Base-by-base conservation (phyloP, 2,329 filamentous ascomycete species). In the Colletotrichum tanaceti region DNA sequence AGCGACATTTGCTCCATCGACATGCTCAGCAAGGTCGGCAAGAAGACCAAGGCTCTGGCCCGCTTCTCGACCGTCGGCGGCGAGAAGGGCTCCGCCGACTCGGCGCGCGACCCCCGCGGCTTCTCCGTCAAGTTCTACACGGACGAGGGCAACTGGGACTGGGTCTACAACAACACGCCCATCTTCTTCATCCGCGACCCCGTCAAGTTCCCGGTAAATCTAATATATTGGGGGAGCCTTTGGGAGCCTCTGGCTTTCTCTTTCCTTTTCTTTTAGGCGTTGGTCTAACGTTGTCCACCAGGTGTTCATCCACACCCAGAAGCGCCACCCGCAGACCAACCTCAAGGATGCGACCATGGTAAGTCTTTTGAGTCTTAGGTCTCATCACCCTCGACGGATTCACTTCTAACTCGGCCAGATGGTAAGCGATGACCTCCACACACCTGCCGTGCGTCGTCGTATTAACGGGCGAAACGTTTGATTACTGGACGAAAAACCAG, bases 31-130 rank as follows among this genome's bases (percentile, higher is more conserved):
- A 81, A 86, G 65, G 83, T 87, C 61, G 91, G 91, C 73, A 93
- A 93, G 82, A 87, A 87, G 77, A 92, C 90, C 55, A 87, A 90
- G 18, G 78, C 90, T 70, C 85, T 90, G 1, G 85, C 86, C 50
- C 88, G 92, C 4, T 93, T 94, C 79, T 93, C 90, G 0, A 94
- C 91, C 1, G 91, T 93, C 5, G 90, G 91, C 75, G 90, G 91
- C 68, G 90, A 93, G 78, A 88, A 87, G 66, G 91, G 91, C 7
- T 92, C 89, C 4, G 85, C 90, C 65, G 91, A 93, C 74, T 89
- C 87, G 71, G 90, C 90, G 39, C 87, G 91, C 68, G 91, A 94
- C 72, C 90, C 90, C 11, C 84, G 90, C 74, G 91, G 91, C 0
- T 93, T 93, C 74, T 85, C 90, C 1, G 58, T 91, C 74, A 93